phyloP scores from a whole-genome alignment of 2,329 filamentous ascomycete species.

The Truncatella angustata region DNA sequence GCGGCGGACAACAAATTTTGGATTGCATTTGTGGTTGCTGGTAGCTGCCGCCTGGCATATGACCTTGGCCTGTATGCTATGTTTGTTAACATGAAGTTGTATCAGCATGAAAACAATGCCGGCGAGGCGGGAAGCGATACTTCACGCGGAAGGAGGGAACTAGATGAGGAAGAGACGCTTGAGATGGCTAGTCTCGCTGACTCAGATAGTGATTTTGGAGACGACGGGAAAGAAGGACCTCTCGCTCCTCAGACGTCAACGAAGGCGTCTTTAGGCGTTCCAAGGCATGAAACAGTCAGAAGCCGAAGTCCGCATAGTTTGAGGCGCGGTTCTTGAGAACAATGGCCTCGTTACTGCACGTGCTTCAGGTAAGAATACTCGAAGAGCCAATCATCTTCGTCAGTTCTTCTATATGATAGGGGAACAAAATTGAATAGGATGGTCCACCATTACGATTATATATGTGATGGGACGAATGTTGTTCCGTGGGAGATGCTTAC shows the following conservation, averaged over 20 bases:
- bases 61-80: constrained; percentile 58
- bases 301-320: constrained; percentile 3
- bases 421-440: too few species aligned
- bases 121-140: neutral
- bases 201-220: neutral
- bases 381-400: too few species aligned
- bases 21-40: constrained; percentile 61
- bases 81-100: constrained; percentile 57
- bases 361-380: too few species aligned
- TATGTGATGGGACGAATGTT: too few species aligned
- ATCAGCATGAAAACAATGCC: constrained; percentile 37
- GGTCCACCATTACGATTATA: too few species aligned
- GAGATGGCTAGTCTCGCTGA: constrained; percentile 1
- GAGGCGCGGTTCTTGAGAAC: neutral
- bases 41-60: constrained; percentile 51
- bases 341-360: too few species aligned
- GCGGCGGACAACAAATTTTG: constrained; percentile 54
- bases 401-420: too few species aligned
- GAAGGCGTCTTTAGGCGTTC: neutral
- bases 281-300: neutral
- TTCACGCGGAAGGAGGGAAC: neutral
- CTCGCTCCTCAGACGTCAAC: neutral
- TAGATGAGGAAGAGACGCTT: constrained; percentile 2
- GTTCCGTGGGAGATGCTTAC: too few species aligned
- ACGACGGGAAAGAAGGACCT: neutral